Evolutionary conservation across 1,284 basidiomycete genomes (phyloP), one percentile per base, ranked within the genome.

Genomic region (Lignosus rhinocerotis): DNA sequence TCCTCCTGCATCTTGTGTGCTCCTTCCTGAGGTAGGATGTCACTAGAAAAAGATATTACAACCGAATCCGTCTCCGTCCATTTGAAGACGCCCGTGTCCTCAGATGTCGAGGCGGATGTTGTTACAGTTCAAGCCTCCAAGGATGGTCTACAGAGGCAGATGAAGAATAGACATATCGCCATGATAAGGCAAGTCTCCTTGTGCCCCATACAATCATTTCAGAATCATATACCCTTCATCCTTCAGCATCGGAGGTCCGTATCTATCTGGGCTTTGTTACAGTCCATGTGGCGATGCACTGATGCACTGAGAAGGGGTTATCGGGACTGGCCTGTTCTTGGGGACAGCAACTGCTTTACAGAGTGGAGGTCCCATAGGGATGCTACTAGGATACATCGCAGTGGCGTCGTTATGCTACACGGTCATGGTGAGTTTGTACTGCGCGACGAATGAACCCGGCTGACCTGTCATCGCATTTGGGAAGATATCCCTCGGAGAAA

Each of bases 301-400:
- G 33, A 19, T 19, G 17, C 11, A 30, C 33, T 17, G 45, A 80
- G 78, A 76, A 86, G 87, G 89, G 72, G 89, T 91, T 56, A 90
- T 92, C 62, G 90, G 90, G 36, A 90, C 88, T 47, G 83, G 86
- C 59, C 75, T 89, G 19, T 88, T 87, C 72, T 71, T 91, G 51
- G 86, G 87, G 44, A 87, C 86, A 12, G 86, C 83, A 3, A 79
- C 62, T 45, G 73, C 83, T 34, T 72, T 90, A 17, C 66, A 63
- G 16, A 72, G 80, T 61, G 87, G 86, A 48, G 88, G 87, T 3
- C 88, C 72, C 12, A 65, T 75, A 67, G 86, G 88, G 67, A 78
- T 90, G 30, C 67, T 88, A 9, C 78, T 92, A 0, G 88, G 87
- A 21, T 90, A 86, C 63, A 59, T 77, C 0, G 60, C 72, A 6